Percentiles rank a stretch among this genome's conserved stretches.
Evolutionary conservation across 495 filamentous ascomycete species (phyloP).

Genomic region (Talaromyces adpressus): DNA sequence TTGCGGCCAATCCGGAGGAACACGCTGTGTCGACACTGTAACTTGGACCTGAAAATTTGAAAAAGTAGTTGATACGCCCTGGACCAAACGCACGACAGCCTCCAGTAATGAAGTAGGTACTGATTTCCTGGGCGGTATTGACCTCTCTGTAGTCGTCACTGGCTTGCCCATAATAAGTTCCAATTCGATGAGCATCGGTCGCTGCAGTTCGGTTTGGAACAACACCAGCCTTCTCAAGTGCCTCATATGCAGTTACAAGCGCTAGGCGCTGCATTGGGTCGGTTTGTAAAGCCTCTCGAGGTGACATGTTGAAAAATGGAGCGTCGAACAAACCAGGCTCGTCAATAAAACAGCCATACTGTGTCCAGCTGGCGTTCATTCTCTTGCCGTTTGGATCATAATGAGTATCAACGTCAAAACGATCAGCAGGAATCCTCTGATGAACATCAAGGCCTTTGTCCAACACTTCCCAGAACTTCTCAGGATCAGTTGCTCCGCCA

Average conservation of each 20-base stretch:
- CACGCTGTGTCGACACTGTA: conserved; percentile 74
- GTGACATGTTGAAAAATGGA: conserved; percentile 27
- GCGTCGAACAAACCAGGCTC: conserved; percentile 25
- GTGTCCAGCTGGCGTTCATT: conserved; percentile 23
- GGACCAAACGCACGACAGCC: conserved; percentile 22
- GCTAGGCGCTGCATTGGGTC: conserved; percentile 28
- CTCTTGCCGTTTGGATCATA: conserved; percentile 33
- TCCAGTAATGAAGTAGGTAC: conserved; percentile 21
- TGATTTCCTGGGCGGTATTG: conserved; percentile 20
- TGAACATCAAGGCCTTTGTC: conserved; percentile 32
- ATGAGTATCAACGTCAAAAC: conserved; percentile 38
- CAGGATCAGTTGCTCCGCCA: conserved; percentile 19
- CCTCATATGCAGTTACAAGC: conserved; percentile 30
- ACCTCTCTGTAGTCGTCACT: conserved; percentile 25
- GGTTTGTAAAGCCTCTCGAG: conserved; percentile 18
- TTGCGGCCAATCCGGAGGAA: conserved; percentile 38
- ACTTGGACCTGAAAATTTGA: conserved; percentile 67
- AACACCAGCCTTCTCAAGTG: conserved; percentile 26
- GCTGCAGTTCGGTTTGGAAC: conserved; percentile 17
- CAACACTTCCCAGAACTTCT: conserved; percentile 36
- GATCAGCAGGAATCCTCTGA: conserved; percentile 27
- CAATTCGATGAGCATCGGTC: conserved; percentile 17
- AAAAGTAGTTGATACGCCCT: conserved; percentile 53
- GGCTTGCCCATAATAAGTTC: conserved; percentile 27
- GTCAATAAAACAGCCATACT: conserved; percentile 30